These are phyloP conservation scores for Coriaria nepalensis DNA, from an alignment of 306 rosid species.

Conservation along the genomic window DNA sequence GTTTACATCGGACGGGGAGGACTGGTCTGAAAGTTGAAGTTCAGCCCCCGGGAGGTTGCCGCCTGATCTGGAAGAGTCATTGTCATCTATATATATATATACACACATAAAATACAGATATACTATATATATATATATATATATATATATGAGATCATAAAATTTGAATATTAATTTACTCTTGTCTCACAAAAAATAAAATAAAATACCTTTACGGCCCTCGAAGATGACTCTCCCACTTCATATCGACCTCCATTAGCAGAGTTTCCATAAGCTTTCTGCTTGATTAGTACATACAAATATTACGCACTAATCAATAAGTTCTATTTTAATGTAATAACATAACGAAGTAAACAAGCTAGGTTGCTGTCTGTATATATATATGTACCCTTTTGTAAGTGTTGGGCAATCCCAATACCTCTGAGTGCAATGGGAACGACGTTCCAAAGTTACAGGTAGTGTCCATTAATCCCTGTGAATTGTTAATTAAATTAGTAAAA, in stretches of 20 bases:
- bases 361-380: not conserved
- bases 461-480: constrained; percentile 8
- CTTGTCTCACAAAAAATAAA: not conserved
- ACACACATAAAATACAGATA: not conserved
- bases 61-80: not conserved
- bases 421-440: not conserved
- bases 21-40: no score
- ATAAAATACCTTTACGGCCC: constrained; percentile 1
- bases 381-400: not conserved
- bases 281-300: not conserved
- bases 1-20: no score
- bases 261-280: not conserved
- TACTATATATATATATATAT: not conserved
- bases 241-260: not conserved
- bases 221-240: not conserved
- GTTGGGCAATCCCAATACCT: not conserved
- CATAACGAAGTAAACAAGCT: not conserved
- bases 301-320: not conserved
- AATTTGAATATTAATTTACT: not conserved
- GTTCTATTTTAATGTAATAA: not conserved
- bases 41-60: no score
- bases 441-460: constrained; percentile 2
- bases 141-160: not conserved
- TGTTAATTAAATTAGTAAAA: no score
- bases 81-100: constrained; percentile 10